Conservation (phyloP, 2,329 filamentous ascomycete species). For the Fusarium heterosporum region DNA sequence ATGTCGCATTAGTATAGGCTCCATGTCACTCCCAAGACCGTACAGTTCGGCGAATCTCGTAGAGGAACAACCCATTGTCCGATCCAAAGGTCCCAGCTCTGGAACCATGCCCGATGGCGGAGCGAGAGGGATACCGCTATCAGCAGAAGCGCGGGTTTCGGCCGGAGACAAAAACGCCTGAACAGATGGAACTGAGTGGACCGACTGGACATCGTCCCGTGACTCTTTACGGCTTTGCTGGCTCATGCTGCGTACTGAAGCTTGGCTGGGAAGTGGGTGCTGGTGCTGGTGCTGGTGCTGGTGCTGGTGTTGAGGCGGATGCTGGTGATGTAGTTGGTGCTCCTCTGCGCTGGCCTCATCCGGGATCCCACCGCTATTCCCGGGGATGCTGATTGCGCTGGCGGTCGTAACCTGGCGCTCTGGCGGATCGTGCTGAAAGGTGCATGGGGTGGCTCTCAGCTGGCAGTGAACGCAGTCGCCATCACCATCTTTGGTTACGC, state of each 20-base stretch:
- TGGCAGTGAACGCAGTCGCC: constrained; percentile 48
- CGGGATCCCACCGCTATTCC: constrained; percentile 21
- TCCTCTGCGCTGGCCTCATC: constrained; percentile 39
- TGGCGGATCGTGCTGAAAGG: constrained; percentile 48
- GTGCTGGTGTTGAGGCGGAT: not conserved
- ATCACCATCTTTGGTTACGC: constrained; percentile 49
- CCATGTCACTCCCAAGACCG: constrained; percentile 51
- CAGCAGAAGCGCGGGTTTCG: constrained; percentile 44
- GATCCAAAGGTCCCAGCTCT: constrained; percentile 33
- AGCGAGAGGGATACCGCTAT: constrained; percentile 33
- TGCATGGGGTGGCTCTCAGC: constrained; percentile 45
- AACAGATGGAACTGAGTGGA: constrained; percentile 41
- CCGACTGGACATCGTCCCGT: constrained; percentile 42
- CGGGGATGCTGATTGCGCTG: constrained; percentile 30
- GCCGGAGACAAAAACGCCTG: constrained; percentile 45
- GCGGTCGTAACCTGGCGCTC: constrained; percentile 41
- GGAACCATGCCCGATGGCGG: constrained; percentile 36
- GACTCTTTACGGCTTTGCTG: constrained; percentile 40
- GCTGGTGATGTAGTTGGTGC: not conserved
- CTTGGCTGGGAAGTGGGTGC: constrained; percentile 18
- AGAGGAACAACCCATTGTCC: constrained; percentile 44
- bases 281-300: constrained; percentile 6
- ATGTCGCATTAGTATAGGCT: constrained; percentile 51
- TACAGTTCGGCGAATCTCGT: constrained; percentile 50
- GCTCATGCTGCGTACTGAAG: constrained; percentile 26